Evolutionary conservation across 768 basidiomycete genomes (phyloP), one percentile per base, ranked within the genome.

Genomic region (Peribolospora kevripleyi): DNA sequence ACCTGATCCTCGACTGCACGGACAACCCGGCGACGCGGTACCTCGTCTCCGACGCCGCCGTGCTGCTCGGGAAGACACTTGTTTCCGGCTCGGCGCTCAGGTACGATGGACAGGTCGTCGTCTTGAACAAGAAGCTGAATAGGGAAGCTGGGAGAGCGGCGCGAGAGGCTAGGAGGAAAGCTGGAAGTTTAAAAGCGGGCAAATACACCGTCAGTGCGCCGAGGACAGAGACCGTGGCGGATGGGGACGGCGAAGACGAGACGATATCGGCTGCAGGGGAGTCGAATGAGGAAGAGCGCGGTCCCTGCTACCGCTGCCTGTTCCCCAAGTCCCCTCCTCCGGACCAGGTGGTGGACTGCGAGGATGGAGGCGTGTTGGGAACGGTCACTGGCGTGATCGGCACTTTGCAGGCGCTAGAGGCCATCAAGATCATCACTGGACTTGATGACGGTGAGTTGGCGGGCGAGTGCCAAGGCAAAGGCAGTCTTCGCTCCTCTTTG

Each of bases 21-120:
- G 90, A 95, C 69, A 91, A 93, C 59, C 77, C 81, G 2, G 78
- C 82, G 2, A 88, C 87, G 0, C 81, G 93, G 5, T 97, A 97
- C 67, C 76, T 97, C 14, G 73, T 98, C 53, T 88, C 85, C 37
- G 90, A 97, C 65, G 76, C 77, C 0, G 77, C 82, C 11, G 82
- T 87, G 45, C 70, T 69, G 1, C 74, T 88, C 2, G 68, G 70
- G n/a, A 83, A 79, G 50, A 82, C 85, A 10, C 78, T 97, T 45
- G 80, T 97, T 43, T 85, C 83, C 55, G 91, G 91, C 6, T 93
- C 90, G 2, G 93, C 93, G 0, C 84, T 72, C 11, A 61, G 76
- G 61, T 81, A 74, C 61, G 83, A 85, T 57, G 84, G 84, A 0
- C 84, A 86, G 64, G 25, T 25, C 25, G 25, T 25, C 25, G 25